Percentiles rank a stretch among this genome's conserved stretches.
phyloP scores from a whole-genome alignment of 441 rosid genomes.

The Populus hybrid region DNA sequence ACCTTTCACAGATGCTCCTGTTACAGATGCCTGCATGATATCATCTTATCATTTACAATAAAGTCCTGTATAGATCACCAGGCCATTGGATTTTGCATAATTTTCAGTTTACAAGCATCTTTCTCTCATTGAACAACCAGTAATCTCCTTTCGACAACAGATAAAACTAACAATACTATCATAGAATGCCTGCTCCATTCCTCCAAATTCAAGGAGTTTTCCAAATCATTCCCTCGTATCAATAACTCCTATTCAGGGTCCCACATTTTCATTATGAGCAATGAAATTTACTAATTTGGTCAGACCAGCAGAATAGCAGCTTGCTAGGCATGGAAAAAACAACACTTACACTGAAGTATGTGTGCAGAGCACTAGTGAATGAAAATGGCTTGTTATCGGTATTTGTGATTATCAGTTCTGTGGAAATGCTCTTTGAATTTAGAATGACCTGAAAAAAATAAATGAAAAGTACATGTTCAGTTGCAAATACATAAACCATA shows the following conservation, averaged over 20 bases:
- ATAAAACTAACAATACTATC: background rate
- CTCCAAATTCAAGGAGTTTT: background rate
- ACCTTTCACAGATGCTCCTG: conserved; percentile 72
- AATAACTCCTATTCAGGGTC: background rate
- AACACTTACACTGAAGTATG: conserved; percentile 73
- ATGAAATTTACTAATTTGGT: background rate
- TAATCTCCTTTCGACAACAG: background rate
- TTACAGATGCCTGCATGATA: conserved; percentile 68
- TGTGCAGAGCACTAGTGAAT: conserved; percentile 76
- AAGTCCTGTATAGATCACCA: background rate
- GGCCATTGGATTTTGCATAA: background rate
- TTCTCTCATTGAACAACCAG: background rate
- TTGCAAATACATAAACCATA: background rate
- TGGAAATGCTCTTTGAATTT: conserved; percentile 63
- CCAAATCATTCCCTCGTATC: too few relatives aligned
- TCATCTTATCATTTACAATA: conserved; percentile 11
- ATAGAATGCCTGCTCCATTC: too few relatives aligned
- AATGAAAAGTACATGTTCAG: conserved; percentile 13
- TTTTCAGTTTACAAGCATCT: too few relatives aligned
- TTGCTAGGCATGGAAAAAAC: conserved; percentile 1
- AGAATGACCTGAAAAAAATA: conserved; percentile 56
- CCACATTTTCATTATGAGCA: background rate
- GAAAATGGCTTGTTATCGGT: conserved; percentile 80
- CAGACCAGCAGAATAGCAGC: conserved; percentile 7
- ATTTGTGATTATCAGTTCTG: conserved; percentile 69